Percentiles rank a stretch among this genome's conserved stretches.
These are phyloP conservation scores for Rhizophagus clarus DNA, from an alignment of 192 early-diverging fungal genomes.

Conservation along the genomic window DNA sequence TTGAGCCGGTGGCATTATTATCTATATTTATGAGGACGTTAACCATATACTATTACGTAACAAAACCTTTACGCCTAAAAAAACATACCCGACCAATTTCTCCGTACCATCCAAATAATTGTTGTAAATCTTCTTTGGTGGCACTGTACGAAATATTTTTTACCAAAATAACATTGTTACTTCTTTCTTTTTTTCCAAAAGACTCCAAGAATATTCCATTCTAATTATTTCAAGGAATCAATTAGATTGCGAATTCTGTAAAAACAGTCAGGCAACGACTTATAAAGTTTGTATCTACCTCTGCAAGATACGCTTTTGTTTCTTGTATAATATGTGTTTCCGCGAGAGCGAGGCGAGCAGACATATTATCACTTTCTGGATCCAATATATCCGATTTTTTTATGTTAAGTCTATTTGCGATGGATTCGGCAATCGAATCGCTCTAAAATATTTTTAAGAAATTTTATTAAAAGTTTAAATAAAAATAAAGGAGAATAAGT, in stretches of 20 bases:
- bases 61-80: background rate
- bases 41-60: background rate
- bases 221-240: background rate
- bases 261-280: too few species aligned
- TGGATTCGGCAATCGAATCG: conserved; percentile 94
- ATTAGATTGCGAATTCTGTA: too few species aligned
- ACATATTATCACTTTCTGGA: conserved; percentile 84
- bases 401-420: conserved; percentile 89
- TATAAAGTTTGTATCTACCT: conserved; percentile 32
- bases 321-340: conserved; percentile 96
- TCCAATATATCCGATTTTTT: conserved; percentile 91
- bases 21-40: conserved; percentile 24
- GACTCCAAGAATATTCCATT: conserved; percentile 81
- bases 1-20: conserved; percentile 86
- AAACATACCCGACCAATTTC: conserved; percentile 75
- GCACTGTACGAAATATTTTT: conserved; percentile 92
- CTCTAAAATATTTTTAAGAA: conserved; percentile 49
- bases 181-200: conserved; percentile 79
- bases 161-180: conserved; percentile 89
- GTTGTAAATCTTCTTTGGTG: conserved; percentile 77
- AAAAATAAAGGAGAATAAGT: background rate
- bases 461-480: conserved; percentile 9
- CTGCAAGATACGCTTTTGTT: conserved; percentile 89
- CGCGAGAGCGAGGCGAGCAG: conserved; percentile 93
- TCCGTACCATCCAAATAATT: conserved; percentile 88